These are phyloP conservation scores for Suhomyces sp. DNA, from an alignment of 805 yeast genomes.

Conservation along the genomic window DNA sequence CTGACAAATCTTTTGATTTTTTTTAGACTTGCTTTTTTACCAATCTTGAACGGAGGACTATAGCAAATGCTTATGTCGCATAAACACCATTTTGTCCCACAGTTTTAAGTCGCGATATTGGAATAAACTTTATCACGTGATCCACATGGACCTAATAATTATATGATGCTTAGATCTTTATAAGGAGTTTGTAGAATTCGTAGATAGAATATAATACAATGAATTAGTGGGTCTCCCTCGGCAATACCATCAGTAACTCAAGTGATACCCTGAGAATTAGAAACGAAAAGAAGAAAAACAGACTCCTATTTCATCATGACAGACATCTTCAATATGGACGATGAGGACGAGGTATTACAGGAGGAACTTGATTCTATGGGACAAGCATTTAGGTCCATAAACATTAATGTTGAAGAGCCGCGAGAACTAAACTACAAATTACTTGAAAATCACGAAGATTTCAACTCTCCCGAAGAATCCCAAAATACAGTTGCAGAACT, in stretches of 20 bases:
- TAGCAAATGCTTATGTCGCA: not conserved
- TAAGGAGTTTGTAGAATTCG: not conserved
- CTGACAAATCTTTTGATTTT: not conserved
- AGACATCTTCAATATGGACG: conserved; percentile 37
- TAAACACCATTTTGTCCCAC: not conserved
- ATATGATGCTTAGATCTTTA: not conserved
- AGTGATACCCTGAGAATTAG: not conserved
- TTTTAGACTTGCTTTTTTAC: not conserved
- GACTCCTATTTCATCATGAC: conserved; percentile 20
- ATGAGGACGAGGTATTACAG: conserved; percentile 18
- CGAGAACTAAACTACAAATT: conserved; percentile 19
- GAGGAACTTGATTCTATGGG: not conserved
- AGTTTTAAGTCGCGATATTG: not conserved
- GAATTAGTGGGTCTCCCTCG: not conserved
- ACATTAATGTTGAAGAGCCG: not conserved
- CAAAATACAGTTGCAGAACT: conserved; percentile 15
- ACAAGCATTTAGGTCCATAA: not conserved
- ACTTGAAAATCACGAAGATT: conserved; percentile 10
- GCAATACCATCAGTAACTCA: not conserved
- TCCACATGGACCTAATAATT: not conserved
- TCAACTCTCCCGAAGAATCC: conserved; percentile 8
- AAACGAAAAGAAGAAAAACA: not conserved
- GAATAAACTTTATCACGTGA: not conserved
- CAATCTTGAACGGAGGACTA: not conserved
- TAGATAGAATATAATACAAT: not conserved